Evolutionary conservation across 805 yeast genomes (phyloP), one percentile per base, ranked within the genome.

Genomic region (Metschnikowia bowlesiae): DNA sequence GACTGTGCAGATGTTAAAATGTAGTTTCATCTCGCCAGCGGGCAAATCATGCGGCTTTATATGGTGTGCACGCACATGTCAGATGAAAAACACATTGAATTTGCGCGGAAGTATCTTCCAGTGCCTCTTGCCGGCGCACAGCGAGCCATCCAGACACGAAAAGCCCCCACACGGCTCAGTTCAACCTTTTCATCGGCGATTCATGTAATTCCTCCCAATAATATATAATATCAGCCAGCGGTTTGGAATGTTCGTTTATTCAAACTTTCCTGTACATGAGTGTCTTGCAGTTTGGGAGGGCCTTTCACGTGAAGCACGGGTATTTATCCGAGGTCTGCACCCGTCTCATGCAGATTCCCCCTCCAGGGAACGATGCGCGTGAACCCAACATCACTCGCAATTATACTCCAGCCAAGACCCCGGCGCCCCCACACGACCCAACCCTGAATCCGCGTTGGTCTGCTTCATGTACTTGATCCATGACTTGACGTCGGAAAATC

Each of bases 361-460:
- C 36, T 39, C 22, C 22, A 22, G 16, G 14, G 32, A 32, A n/a
- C 9, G 39, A 9, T 14, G 46, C 40, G 29, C 29, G 46, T 39
- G 46, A 10, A 10, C 31, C 32, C 41, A 39, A 39, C 41, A 39
- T 29, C 16, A 44, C 31, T 36, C 40, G 34, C 46, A 35, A 29
- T 45, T 47, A 46, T 47, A 53, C 37, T 37, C 48, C 56, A 52
- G 55, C 57, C 57, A 54, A 29, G 57, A 49, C n/a, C 57, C 57
- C 18, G 57, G 57, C 2, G 55, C 55, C 13, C 49, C 53, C 16
- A 38, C 37, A 22, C 16, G 48, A 5, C 51, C 53, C 28, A 48
- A 31, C 7, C 51, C 48, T 6, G 8, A 39, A 32, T 53, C 53
- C 29, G 47, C 48, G 13, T 45, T 49, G 13, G 51, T 42, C 34